Evolutionary conservation across 2,329 filamentous ascomycete species (phyloP).

Genomic region (Talaromyces sp.): DNA sequence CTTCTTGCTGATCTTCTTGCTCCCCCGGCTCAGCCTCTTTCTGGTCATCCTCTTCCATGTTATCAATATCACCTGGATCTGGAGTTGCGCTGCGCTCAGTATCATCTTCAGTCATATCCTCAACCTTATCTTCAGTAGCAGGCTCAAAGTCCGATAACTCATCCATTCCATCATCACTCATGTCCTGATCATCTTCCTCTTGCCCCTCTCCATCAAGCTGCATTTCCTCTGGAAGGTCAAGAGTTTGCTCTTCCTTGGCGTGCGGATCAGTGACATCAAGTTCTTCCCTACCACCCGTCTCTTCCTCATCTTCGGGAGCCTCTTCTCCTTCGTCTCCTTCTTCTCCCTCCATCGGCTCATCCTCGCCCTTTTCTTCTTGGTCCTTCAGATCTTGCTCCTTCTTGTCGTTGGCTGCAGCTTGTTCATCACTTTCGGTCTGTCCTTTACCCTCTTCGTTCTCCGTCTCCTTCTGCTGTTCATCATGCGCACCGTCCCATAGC

Average conservation of each 20-base stretch:
- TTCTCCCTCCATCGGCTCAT: constrained; percentile 57
- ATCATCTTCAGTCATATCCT: constrained; percentile 29
- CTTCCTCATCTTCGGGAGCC: constrained; percentile 56
- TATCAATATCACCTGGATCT: constrained; percentile 30
- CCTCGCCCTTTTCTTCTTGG: constrained; percentile 50
- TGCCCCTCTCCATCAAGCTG: constrained; percentile 69
- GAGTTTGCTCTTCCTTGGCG: constrained; percentile 73
- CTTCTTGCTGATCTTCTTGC: constrained; percentile 33
- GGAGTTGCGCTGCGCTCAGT: constrained; percentile 30
- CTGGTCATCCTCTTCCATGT: constrained; percentile 42
- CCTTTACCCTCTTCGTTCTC: constrained; percentile 68
- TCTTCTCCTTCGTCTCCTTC: constrained; percentile 53
- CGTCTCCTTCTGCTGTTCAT: constrained; percentile 64
- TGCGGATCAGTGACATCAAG: constrained; percentile 68
- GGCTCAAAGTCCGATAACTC: constrained; percentile 46
- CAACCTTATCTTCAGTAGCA: constrained; percentile 34
- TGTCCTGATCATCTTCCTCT: constrained; percentile 53
- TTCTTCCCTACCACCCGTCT: constrained; percentile 61
- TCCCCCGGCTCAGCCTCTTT: constrained; percentile 38
- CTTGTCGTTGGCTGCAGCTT: constrained; percentile 58
- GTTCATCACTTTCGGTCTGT: constrained; percentile 54
- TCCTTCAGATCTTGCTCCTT: constrained; percentile 53
- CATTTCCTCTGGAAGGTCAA: constrained; percentile 85
- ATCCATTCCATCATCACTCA: constrained; percentile 45
- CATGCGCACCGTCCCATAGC: constrained; percentile 86